A percentile compares a stretch with the other conserved stretches of the same genome.
Evolutionary conservation across 768 basidiomycete species (phyloP).

Genomic region (Myochromella boudieri): DNA sequence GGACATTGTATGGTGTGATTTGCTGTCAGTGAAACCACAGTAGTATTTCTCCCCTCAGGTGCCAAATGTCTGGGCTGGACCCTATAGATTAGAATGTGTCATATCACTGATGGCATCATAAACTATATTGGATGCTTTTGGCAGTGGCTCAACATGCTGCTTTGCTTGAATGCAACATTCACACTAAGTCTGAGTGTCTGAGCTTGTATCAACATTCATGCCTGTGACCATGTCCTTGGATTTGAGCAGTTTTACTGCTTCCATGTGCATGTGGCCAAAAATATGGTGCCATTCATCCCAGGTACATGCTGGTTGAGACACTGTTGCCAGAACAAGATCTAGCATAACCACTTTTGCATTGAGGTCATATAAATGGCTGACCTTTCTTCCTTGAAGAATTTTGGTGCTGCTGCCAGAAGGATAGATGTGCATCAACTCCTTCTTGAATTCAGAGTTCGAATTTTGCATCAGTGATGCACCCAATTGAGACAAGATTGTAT

Average conservation of each 20-base stretch:
- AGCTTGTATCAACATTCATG: constrained; percentile 17
- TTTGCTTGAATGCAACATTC: constrained; percentile 36
- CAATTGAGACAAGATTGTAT: too few species aligned
- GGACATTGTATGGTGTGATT: constrained; percentile 2
- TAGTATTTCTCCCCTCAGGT: constrained; percentile 25
- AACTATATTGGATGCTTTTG: constrained; percentile 23
- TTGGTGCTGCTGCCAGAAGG: too few species aligned
- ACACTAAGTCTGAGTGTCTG: constrained; percentile 22
- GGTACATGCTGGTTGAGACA: too few species aligned
- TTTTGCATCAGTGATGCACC: too few species aligned
- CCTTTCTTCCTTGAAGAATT: too few species aligned
- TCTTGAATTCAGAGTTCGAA: too few species aligned
- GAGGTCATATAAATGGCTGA: too few species aligned
- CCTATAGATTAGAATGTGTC: constrained; percentile 29
- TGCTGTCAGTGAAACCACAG: constrained; percentile 27
- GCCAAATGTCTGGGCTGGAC: constrained; percentile 22
- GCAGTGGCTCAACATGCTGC: constrained; percentile 27
- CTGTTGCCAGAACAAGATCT: too few species aligned
- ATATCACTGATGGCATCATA: constrained; percentile 12
- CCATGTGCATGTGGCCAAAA: constrained; percentile 25
- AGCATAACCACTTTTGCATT: too few species aligned
- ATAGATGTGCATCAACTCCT: too few species aligned
- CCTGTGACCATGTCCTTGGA: constrained; percentile 19
- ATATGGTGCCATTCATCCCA: constrained; percentile 28
- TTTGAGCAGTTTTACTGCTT: constrained; percentile 17